phyloP scores from a whole-genome alignment of 73 alveolate genomes.

The Blepharisma japonicum region DNA sequence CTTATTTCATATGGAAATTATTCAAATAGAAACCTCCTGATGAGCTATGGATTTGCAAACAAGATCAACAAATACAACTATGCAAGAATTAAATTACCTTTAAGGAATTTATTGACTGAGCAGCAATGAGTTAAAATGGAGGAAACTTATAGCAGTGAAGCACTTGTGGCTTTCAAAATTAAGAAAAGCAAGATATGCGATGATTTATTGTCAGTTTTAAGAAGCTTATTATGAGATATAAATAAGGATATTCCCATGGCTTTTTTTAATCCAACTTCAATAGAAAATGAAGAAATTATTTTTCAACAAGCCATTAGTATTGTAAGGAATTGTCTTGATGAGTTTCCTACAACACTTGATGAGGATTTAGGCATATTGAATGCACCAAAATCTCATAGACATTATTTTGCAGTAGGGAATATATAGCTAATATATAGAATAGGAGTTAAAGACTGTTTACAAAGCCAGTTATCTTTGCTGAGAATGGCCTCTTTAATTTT shows the following conservation, averaged over 20 bases:
- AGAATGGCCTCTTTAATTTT: too few species aligned
- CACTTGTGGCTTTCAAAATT: background rate
- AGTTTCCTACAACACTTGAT: constrained; percentile 4
- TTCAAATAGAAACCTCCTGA: background rate
- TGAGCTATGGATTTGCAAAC: constrained; percentile 19
- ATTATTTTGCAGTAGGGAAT: background rate
- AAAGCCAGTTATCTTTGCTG: too few species aligned
- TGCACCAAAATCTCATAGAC: background rate
- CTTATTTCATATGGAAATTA: constrained; percentile 16
- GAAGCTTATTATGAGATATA: background rate
- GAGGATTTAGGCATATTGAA: constrained; percentile 17
- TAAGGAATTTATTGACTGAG: background rate
- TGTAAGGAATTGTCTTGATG: background rate
- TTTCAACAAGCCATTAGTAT: too few species aligned
- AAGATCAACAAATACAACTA: background rate
- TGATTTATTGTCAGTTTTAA: background rate
- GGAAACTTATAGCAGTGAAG: background rate
- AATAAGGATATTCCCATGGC: background rate
- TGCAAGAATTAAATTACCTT: background rate
- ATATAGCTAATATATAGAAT: too few species aligned
- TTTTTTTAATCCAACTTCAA: background rate
- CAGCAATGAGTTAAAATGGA: background rate
- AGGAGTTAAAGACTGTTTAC: too few species aligned
- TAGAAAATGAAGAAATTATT: too few species aligned
- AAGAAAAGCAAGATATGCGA: background rate